phyloP scores from a whole-genome alignment of 2,329 filamentous ascomycete genomes.

The Zarea fungicola region DNA sequence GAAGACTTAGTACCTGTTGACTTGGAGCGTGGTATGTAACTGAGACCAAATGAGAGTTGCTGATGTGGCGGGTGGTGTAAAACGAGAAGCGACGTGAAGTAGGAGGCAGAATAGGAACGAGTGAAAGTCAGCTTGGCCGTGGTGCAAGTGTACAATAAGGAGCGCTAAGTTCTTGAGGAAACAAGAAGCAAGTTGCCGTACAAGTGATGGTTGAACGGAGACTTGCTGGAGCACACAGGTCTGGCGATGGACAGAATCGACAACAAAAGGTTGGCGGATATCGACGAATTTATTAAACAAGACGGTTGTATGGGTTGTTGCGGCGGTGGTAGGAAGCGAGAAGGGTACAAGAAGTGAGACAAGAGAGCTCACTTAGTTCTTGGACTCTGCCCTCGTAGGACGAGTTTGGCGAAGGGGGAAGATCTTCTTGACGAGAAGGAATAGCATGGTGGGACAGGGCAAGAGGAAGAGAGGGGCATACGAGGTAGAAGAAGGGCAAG shows the following conservation, averaged over 20 bases:
- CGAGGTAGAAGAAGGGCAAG: constrained; percentile 16
- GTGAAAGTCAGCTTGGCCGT: background rate
- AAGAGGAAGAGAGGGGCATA: constrained; percentile 13
- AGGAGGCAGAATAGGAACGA: constrained; percentile 1
- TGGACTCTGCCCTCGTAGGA: constrained; percentile 28
- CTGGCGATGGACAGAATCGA: constrained; percentile 1
- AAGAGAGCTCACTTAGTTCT: constrained; percentile 10
- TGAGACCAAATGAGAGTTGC: background rate
- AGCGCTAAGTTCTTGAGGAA: background rate
- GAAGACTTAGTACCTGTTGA: background rate
- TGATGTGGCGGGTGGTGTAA: too few species aligned
- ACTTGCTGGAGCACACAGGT: background rate
- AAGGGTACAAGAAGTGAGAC: constrained; percentile 12
- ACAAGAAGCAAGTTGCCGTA: constrained; percentile 8
- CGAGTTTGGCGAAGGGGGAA: constrained; percentile 28
- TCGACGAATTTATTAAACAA: constrained; percentile 10
- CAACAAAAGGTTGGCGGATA: constrained; percentile 7
- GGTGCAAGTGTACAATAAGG: constrained; percentile 5
- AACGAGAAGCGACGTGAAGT: background rate
- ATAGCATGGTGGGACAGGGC: constrained; percentile 12
- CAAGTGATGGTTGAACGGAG: background rate
- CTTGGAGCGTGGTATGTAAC: too few species aligned
- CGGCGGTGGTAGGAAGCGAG: constrained; percentile 1
- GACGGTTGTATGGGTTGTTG: constrained; percentile 5
- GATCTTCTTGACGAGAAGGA: constrained; percentile 21